A percentile compares a stretch with the other conserved stretches of the same genome.
phyloP scores from a whole-genome alignment of 768 basidiomycete species.

The Auriscalpium orientale region DNA sequence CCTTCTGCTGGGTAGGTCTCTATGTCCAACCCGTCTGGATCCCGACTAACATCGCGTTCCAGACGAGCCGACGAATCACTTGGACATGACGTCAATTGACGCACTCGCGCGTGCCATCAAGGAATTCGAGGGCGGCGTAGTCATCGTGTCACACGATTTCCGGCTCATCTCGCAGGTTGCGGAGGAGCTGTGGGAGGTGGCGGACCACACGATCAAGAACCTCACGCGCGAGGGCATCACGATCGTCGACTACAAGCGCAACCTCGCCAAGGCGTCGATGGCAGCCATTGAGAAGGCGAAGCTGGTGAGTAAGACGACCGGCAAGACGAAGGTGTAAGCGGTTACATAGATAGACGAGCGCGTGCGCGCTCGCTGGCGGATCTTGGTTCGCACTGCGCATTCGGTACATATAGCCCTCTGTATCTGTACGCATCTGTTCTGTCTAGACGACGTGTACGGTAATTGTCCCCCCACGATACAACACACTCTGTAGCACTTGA shows the following conservation, averaged over 20 bases:
- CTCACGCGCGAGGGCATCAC: conserved; percentile 85
- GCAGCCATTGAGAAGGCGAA: conserved; percentile 89
- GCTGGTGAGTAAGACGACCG: conserved; percentile 78
- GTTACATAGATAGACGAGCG: neutral
- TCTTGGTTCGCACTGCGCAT: no score
- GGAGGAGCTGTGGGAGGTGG: conserved; percentile 98
- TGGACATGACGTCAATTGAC: conserved; percentile 98
- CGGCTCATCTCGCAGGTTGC: conserved; percentile 97
- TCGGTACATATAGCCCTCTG: no score
- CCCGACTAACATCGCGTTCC: neutral
- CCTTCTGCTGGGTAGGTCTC: conserved; percentile 63
- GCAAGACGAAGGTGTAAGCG: conserved; percentile 58
- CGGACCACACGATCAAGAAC: conserved; percentile 87
- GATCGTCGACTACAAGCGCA: conserved; percentile 91
- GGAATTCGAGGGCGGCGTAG: conserved; percentile 95
- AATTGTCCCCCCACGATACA: no score
- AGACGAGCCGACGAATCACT: conserved; percentile 96
- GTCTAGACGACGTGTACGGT: no score
- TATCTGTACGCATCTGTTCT: no score
- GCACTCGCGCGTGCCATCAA: conserved; percentile 94
- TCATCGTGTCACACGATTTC: conserved; percentile 99
- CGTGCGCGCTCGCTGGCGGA: neutral
- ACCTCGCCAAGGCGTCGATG: conserved; percentile 73
- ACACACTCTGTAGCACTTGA: no score
- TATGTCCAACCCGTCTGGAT: neutral